These are phyloP conservation scores for Linum usitatissimum DNA, from an alignment of 345 rosid species.

Conservation along the genomic window DNA sequence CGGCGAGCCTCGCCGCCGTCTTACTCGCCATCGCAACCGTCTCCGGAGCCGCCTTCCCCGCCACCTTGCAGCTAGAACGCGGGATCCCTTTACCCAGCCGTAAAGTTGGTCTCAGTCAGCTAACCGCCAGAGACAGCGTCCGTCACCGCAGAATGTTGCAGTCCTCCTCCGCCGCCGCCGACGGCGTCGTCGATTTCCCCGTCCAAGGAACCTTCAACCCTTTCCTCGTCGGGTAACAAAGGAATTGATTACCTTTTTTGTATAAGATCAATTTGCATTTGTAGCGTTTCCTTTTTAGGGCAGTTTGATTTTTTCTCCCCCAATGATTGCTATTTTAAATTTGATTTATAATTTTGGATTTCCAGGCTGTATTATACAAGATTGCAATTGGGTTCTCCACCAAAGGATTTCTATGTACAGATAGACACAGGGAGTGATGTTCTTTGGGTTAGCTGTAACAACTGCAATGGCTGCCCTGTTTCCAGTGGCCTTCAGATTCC, in stretches of 20 bases:
- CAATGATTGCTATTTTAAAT: not conserved
- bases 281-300: no score
- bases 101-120: slow-evolving; percentile 41
- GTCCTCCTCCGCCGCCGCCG: slow-evolving; percentile 22
- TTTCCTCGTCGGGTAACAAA: slow-evolving; percentile 40
- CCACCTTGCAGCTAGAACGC: slow-evolving; percentile 24
- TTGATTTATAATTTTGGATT: slow-evolving; percentile 4
- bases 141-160: slow-evolving; percentile 83
- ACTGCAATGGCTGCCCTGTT: slow-evolving; percentile 84
- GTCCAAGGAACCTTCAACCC: slow-evolving; percentile 83
- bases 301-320: not conserved
- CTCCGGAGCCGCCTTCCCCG: slow-evolving; percentile 25
- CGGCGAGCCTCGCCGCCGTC: slow-evolving; percentile 13
- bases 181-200: slow-evolving; percentile 62
- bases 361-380: slow-evolving; percentile 77
- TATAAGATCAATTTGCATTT: no score
- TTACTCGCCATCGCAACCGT: slow-evolving; percentile 11
- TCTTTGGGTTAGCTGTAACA: slow-evolving; percentile 75
- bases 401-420: slow-evolving; percentile 80
- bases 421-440: slow-evolving; percentile 98
- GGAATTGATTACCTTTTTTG: no score
- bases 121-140: slow-evolving; percentile 48
- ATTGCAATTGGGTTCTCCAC: slow-evolving; percentile 73
- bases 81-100: slow-evolving; percentile 43
- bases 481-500: slow-evolving; percentile 86